Evolutionary conservation across 768 basidiomycete species (phyloP), one percentile per base, ranked within the genome.

Genomic region (Daedaleopsis nitida): DNA sequence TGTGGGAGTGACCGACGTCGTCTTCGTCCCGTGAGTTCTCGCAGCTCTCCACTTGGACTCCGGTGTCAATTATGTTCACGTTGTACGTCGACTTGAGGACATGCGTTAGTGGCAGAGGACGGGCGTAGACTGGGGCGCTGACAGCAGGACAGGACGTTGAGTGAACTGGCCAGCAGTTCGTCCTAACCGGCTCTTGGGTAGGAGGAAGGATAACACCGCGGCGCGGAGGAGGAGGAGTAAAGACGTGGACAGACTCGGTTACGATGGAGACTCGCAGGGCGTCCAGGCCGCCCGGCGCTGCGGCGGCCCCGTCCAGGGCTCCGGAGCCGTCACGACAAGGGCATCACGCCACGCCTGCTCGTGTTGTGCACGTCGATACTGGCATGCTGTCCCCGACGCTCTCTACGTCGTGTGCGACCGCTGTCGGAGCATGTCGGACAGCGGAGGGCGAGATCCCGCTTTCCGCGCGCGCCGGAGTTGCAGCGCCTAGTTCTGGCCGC

Each of bases 91-190:
- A 32, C 27, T 32, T 3, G 4, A 32, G 27, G 27, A 32, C 47
- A 49, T 49, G 23, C 10, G 47, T 49, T 10, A 24, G 47, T 45
- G 50, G 17, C 43, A 23, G 32, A 55, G n/a, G 47, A 24, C 13
- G 13, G 47, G 23, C 47, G 19, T 27, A 24, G 47, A 57, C 55
- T 39, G 43, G 54, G 43, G 14, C 19, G 54, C 8, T 32, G 55
- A 19, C 21, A 52, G 52, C 45, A 42, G 39, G 62, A 59, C 58
- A 59, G 62, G 62, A 59, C 62, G 58, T 45, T 43, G 49, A 47
- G 42, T 64, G 58, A 64, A 64, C 62, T 64, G 62, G 27, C 62
- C 62, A 64, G 62, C 62, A 64, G 62, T 64, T 64, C 58, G 62
- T 64, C 62, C 62, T 37, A 57, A 48, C 49, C 58, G 21, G 50